Evolutionary conservation across 495 filamentous ascomycete species (phyloP).

Genomic region (Hypoxylon rickii): DNA sequence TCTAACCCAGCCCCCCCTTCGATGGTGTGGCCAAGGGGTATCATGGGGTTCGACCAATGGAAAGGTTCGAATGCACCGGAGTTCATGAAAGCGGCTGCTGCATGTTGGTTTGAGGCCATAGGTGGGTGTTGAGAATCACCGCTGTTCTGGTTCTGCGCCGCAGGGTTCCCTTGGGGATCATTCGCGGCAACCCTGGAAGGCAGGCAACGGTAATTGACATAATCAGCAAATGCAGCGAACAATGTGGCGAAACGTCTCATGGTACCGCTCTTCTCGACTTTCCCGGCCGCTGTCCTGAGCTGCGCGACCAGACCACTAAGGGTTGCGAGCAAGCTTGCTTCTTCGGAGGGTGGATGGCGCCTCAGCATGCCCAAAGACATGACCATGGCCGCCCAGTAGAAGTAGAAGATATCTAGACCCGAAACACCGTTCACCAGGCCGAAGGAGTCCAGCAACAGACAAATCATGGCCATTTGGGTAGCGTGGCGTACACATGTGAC

Average conservation of each 20-base stretch:
- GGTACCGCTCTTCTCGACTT: conserved; percentile 14
- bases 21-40: conserved; percentile 14
- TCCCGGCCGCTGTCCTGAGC: not conserved
- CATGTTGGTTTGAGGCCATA: not conserved
- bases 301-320: conserved; percentile 6
- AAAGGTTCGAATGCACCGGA: conserved; percentile 8
- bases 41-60: conserved; percentile 19
- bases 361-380: conserved; percentile 12
- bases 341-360: not conserved
- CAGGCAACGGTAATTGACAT: conserved; percentile 13
- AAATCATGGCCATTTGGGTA: conserved; percentile 10
- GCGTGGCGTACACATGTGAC: conserved; percentile 12
- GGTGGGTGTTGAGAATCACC: not conserved
- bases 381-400: conserved; percentile 19
- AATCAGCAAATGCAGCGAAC: conserved; percentile 17
- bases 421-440: conserved; percentile 17
- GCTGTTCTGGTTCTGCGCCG: not conserved
- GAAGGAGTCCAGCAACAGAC: conserved; percentile 18
- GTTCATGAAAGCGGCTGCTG: not conserved
- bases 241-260: conserved; percentile 20
- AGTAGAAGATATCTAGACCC: conserved; percentile 17
- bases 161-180: not conserved
- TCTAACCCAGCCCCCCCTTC: conserved; percentile 8
- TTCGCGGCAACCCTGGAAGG: not conserved
- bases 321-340: not conserved